Percentiles rank a stretch among this genome's conserved stretches.
These are phyloP conservation scores for Chamaecrista fasciculata DNA, from an alignment of 306 rosid species.

Conservation along the genomic window DNA sequence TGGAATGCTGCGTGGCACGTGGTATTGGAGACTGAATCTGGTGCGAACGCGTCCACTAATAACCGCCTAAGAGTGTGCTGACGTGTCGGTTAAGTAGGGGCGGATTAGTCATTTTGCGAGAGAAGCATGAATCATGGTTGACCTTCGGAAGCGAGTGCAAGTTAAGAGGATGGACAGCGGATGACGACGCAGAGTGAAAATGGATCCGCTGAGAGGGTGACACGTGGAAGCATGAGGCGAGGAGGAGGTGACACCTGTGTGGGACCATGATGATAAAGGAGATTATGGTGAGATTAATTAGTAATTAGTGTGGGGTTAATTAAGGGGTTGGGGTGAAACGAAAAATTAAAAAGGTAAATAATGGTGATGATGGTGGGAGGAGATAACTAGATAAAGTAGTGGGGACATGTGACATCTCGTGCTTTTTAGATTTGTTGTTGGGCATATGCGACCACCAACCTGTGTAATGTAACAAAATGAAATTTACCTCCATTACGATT, in stretches of 20 bases:
- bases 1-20: background rate
- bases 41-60: background rate
- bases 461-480: too few relatives aligned
- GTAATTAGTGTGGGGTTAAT: too few relatives aligned
- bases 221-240: slow-evolving; percentile 35
- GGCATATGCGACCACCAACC: too few relatives aligned
- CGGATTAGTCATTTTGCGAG: background rate
- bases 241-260: slow-evolving; percentile 48
- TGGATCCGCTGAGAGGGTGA: slow-evolving; percentile 44
- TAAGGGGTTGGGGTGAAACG: too few relatives aligned
- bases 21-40: background rate
- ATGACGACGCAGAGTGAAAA: slow-evolving; percentile 55
- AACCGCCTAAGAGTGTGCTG: background rate
- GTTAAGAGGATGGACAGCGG: slow-evolving; percentile 33
- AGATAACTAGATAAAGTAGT: too few relatives aligned
- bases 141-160: slow-evolving; percentile 26
- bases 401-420: too few relatives aligned
- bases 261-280: too few relatives aligned
- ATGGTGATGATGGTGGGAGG: too few relatives aligned
- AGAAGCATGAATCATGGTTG: background rate
- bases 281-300: too few relatives aligned
- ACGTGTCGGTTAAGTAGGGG: slow-evolving; percentile 4
- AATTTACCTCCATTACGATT: too few relatives aligned
- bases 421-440: too few relatives aligned
- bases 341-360: too few relatives aligned